Evolutionary conservation across 768 basidiomycete species (phyloP), one percentile per base, ranked within the genome.

Genomic region (Lactifluus hygrophoroides): DNA sequence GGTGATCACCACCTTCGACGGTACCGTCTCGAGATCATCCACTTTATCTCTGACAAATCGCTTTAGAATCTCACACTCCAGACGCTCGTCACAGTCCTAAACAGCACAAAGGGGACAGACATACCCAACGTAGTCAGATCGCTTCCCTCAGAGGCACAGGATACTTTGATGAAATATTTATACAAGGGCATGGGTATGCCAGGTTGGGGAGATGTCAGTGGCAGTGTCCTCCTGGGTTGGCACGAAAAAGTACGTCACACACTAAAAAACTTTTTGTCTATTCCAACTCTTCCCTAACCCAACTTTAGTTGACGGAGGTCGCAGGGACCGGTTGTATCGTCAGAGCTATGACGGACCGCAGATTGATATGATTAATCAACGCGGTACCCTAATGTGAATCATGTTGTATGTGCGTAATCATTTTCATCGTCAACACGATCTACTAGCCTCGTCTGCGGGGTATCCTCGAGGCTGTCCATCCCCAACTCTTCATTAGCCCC

Each of bases 241-340:
- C 95, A 98, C 68, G 94, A 96, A 71, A 96, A 95, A 87, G 94
- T 94, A 48, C 23, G 79, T 69, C 28, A 8, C 23, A 35, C 42
- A 30, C n/a, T 13, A 21, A n/a, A n/a, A n/a, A n/a, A n/a, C 40
- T 21, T 28, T 40, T 25, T 7, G 52, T 40, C 47, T 47, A 55
- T 46, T 32, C 17, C 11, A 32, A 13, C 7, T 8, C 21, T 30
- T 35, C 48, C 44, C 59, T 60, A 35, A 43, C 19, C 48, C 47
- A 40, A 10, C 14, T 34, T 53, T 65, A 97, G 94, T 74, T 97
- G 69, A 94, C 93, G 14, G 95, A 97, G 70, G 82, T 88, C 14
- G 93, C 93, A 13, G 94, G 95, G 16, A 90, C 88, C 3, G 95
- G 94, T 2, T 95, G 91, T 70, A 98, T 97, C 70, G 93, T 96